Evolutionary conservation across 805 yeast species (phyloP).

Genomic region (Metschnikowia arizonensis): DNA sequence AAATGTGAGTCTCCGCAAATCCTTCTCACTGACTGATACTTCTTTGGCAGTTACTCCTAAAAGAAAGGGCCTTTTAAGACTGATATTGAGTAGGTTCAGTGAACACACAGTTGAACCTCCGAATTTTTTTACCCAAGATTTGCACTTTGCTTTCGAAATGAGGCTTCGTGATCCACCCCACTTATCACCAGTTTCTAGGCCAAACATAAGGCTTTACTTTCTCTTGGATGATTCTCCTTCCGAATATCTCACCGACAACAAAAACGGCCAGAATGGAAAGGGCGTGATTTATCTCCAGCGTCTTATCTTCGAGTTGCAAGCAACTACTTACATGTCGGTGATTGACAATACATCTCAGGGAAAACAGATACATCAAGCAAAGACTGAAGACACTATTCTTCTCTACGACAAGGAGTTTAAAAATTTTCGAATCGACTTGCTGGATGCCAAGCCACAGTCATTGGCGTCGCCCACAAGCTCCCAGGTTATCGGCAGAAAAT

Average conservation of each 20-base stretch:
- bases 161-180: constrained; percentile 46
- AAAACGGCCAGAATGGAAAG: constrained; percentile 42
- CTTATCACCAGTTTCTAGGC: constrained; percentile 41
- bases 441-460: constrained; percentile 26
- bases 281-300: constrained; percentile 43
- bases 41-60: constrained; percentile 10
- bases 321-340: constrained; percentile 25
- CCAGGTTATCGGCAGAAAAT: constrained; percentile 8
- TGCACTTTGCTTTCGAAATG: constrained; percentile 44
- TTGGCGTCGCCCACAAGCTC: constrained; percentile 22
- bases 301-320: constrained; percentile 30
- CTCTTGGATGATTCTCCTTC: constrained; percentile 29
- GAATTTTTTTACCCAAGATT: constrained; percentile 17
- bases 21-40: constrained; percentile 25
- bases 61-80: constrained; percentile 10
- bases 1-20: constrained; percentile 27
- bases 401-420: constrained; percentile 33
- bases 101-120: no score
- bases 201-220: constrained; percentile 32
- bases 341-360: constrained; percentile 20
- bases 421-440: constrained; percentile 39
- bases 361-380: constrained; percentile 25
- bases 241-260: constrained; percentile 28
- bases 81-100: constrained; percentile 12
- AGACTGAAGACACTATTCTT: constrained; percentile 22